Evolutionary conservation across 495 filamentous ascomycete genomes (phyloP).

Genomic region (Pseudomonodictys pantanalensis): DNA sequence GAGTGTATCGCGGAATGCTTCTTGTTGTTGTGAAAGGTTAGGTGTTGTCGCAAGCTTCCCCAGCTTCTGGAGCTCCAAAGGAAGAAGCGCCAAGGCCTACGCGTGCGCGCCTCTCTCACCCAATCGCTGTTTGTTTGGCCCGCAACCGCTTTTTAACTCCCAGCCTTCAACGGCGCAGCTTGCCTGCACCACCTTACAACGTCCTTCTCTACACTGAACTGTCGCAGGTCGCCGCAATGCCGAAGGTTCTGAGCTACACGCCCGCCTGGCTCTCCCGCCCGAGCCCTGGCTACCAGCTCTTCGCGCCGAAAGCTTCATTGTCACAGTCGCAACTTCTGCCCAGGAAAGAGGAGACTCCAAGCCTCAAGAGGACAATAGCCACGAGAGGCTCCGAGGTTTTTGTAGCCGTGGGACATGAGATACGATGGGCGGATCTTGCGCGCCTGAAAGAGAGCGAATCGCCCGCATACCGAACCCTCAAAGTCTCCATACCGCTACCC

Average conservation of each 20-base stretch:
- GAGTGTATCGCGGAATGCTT: no score
- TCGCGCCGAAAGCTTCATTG: conserved; percentile 45
- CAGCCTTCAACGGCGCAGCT: no score
- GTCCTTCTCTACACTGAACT: background rate
- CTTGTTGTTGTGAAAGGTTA: no score
- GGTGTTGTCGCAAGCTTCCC: no score
- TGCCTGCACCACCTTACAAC: background rate
- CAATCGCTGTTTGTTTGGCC: no score
- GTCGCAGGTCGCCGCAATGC: conserved; percentile 52
- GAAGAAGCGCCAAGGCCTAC: no score
- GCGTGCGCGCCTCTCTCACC: no score
- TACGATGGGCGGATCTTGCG: conserved; percentile 78
- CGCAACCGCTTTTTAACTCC: no score
- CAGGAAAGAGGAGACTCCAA: conserved; percentile 6
- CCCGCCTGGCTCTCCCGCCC: conserved; percentile 78
- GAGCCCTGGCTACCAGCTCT: conserved; percentile 69
- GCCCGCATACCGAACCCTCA: conserved; percentile 52
- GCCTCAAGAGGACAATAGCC: conserved; percentile 58
- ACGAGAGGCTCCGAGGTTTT: conserved; percentile 76
- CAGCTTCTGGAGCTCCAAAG: no score
- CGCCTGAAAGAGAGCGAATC: conserved; percentile 71
- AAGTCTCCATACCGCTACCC: conserved; percentile 65
- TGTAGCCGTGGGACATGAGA: conserved; percentile 76
- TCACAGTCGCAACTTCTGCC: background rate
- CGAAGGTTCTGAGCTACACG: conserved; percentile 74